Evolutionary conservation across 495 filamentous ascomycete genomes (phyloP).

Genomic region (Halenospora varia): DNA sequence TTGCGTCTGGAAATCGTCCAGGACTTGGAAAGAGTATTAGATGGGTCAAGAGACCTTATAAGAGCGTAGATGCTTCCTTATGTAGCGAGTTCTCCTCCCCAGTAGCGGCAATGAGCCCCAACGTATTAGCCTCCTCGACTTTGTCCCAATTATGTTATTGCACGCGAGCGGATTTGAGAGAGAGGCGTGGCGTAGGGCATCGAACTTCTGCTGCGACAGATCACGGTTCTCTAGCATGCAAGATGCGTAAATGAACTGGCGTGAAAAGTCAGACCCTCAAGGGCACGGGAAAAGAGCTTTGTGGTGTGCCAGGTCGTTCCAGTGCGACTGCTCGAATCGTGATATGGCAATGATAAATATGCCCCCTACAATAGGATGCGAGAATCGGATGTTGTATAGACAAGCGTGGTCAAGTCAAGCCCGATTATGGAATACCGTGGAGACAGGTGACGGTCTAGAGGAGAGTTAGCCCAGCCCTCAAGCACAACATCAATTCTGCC

Average conservation of each 20-base stretch:
- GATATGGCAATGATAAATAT: neutral
- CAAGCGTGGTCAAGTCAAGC: neutral
- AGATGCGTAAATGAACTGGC: neutral
- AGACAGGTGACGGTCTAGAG: neutral
- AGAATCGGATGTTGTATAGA: neutral
- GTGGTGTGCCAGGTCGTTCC: neutral
- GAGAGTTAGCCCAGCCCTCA: neutral
- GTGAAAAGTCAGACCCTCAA: no score
- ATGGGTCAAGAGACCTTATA: neutral
- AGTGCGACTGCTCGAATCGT: neutral
- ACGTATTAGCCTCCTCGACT: neutral
- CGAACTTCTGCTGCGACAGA: neutral
- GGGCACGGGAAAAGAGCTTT: neutral
- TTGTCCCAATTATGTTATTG: neutral
- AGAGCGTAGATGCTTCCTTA: neutral
- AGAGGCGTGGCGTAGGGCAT: neutral
- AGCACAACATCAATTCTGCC: neutral
- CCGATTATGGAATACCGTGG: neutral
- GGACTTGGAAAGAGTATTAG: constrained; percentile 10
- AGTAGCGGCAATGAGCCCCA: neutral
- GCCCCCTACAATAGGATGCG: neutral
- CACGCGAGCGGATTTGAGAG: neutral
- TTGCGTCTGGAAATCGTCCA: constrained; percentile 26
- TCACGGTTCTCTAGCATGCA: neutral
- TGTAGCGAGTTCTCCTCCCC: neutral